Evolutionary conservation across 2,329 filamentous ascomycete genomes (phyloP).

Genomic region (Penicillium sp.): DNA sequence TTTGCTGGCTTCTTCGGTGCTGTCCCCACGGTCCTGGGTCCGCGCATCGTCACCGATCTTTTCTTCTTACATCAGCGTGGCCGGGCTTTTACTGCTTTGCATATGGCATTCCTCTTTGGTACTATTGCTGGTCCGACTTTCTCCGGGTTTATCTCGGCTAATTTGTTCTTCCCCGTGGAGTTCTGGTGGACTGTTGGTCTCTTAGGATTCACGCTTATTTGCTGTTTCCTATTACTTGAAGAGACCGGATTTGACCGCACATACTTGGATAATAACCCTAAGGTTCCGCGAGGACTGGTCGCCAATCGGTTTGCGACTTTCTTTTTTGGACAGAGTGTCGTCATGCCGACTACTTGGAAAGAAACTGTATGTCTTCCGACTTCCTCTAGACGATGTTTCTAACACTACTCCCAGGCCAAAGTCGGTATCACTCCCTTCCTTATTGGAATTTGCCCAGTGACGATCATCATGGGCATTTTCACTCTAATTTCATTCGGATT

Average conservation of each 20-base stretch:
- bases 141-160: constrained; percentile 39
- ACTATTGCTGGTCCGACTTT: constrained; percentile 38
- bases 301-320: constrained; percentile 27
- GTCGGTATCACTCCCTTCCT: constrained; percentile 25
- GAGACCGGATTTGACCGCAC: constrained; percentile 38
- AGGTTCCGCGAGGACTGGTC: constrained; percentile 15
- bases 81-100: constrained; percentile 37
- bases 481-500: constrained; percentile 37
- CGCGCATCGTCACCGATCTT: constrained; percentile 41
- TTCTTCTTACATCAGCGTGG: constrained; percentile 46
- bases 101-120: constrained; percentile 38
- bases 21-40: constrained; percentile 38
- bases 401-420: constrained; percentile 9
- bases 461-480: constrained; percentile 39
- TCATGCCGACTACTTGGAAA: constrained; percentile 21
- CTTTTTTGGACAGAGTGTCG: constrained; percentile 23
- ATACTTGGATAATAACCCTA: constrained; percentile 14
- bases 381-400: neutral
- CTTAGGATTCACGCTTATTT: constrained; percentile 31
- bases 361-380: constrained; percentile 17
- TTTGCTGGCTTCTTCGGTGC: constrained; percentile 42
- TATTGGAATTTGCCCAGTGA: constrained; percentile 34
- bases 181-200: constrained; percentile 46
- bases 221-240: constrained; percentile 39
- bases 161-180: constrained; percentile 35